Evolutionary conservation across 2,329 filamentous ascomycete species (phyloP).

Genomic region (Penicillium olsonii): DNA sequence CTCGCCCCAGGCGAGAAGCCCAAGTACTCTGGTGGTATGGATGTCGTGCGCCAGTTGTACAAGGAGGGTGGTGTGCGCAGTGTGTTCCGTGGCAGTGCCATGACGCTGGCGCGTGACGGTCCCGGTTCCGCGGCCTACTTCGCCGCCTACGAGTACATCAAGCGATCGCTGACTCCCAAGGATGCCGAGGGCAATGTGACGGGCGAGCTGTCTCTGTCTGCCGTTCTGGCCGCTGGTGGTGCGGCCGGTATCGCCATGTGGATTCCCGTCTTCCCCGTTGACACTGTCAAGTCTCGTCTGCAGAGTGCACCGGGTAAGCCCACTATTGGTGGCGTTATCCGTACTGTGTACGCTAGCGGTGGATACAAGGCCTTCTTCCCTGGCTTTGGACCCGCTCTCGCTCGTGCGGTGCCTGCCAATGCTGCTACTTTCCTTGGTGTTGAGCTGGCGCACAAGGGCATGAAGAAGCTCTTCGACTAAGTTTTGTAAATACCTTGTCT

Average conservation of each 20-base stretch:
- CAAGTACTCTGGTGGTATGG: conserved; percentile 80
- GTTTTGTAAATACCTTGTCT: conserved; percentile 8
- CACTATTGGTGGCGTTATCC: conserved; percentile 76
- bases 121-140: conserved; percentile 95
- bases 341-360: conserved; percentile 77
- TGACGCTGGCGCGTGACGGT: conserved; percentile 90
- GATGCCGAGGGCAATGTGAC: conserved; percentile 72
- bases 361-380: conserved; percentile 95
- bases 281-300: conserved; percentile 91
- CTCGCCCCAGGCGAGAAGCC: conserved; percentile 88
- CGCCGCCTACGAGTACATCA: conserved; percentile 94
- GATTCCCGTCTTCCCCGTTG: conserved; percentile 97
- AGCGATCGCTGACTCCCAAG: conserved; percentile 79
- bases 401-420: conserved; percentile 91
- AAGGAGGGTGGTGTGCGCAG: conserved; percentile 83
- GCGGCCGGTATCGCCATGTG: conserved; percentile 97
- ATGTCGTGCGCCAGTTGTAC: conserved; percentile 93
- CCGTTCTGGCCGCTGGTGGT: conserved; percentile 83
- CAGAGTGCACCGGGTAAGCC: conserved; percentile 88
- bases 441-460: conserved; percentile 53
- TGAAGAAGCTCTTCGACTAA: conserved; percentile 49
- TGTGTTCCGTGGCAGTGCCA: conserved; percentile 86
- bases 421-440: conserved; percentile 79
- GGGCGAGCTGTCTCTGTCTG: conserved; percentile 76
- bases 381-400: conserved; percentile 88